Percentiles rank a stretch among this genome's conserved stretches.
phyloP scores from a whole-genome alignment of 768 basidiomycete genomes.

The Pulveroboletus ravenelii region DNA sequence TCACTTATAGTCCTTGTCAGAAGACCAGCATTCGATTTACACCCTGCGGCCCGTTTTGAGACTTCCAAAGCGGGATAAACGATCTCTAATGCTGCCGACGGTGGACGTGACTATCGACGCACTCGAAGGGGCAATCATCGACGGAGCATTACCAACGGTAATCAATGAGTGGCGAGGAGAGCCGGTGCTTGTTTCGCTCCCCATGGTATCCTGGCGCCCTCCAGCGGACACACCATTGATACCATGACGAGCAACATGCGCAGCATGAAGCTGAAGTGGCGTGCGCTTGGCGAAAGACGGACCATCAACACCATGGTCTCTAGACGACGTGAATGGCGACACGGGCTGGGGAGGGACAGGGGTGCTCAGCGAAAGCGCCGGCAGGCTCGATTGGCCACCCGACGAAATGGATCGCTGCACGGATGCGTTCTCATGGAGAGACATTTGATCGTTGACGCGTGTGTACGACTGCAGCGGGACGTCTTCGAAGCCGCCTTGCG shows the following conservation, averaged over 20 bases:
- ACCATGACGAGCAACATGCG: slow-evolving; percentile 77
- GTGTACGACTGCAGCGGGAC: slow-evolving; percentile 36
- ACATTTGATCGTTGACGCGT: slow-evolving; percentile 43
- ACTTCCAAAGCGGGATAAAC: slow-evolving; percentile 74
- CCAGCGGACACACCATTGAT: slow-evolving; percentile 79
- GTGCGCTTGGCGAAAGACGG: slow-evolving; percentile 50
- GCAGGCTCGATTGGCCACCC: slow-evolving; percentile 36
- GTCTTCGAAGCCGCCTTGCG: slow-evolving; percentile 53
- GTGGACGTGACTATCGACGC: slow-evolving; percentile 61
- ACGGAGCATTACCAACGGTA: slow-evolving; percentile 54
- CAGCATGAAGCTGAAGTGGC: slow-evolving; percentile 74
- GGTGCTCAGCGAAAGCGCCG: slow-evolving; percentile 50
- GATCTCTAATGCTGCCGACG: slow-evolving; percentile 64
- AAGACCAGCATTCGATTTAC: slow-evolving; percentile 5
- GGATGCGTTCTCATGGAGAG: slow-evolving; percentile 45
- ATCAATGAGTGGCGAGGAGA: slow-evolving; percentile 75
- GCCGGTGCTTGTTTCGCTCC: slow-evolving; percentile 38
- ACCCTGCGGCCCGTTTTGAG: slow-evolving; percentile 48
- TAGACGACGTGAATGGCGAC: slow-evolving; percentile 32
- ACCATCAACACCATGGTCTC: slow-evolving; percentile 8
- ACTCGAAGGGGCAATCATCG: slow-evolving; percentile 37
- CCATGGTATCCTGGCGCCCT: slow-evolving; percentile 50
- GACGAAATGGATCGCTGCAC: slow-evolving; percentile 45
- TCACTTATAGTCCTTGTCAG: neutral
- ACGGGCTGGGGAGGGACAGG: slow-evolving; percentile 43